Percentiles rank a stretch among this genome's conserved stretches.
Conservation (phyloP, 2,329 filamentous ascomycete species). For the Pseudogymnoascus sp. region DNA sequence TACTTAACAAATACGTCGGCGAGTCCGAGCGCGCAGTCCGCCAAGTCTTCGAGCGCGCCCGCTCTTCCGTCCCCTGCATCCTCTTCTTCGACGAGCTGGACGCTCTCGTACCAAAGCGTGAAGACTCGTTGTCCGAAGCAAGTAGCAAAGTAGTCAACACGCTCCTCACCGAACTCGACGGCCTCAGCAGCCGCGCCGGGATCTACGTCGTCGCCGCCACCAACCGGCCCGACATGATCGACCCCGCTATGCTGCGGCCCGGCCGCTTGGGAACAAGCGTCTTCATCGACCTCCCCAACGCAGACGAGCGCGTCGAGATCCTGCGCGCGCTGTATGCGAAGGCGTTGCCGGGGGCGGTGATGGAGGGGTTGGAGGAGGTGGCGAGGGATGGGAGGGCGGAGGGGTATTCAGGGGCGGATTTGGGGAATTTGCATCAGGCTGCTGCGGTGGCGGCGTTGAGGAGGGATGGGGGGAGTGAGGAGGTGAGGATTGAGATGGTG, state of each 20-base stretch:
- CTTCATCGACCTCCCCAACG: constrained; percentile 77
- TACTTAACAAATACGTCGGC: constrained; percentile 96
- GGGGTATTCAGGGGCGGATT: constrained; percentile 66
- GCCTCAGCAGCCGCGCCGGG: constrained; percentile 67
- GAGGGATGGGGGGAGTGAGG: constrained; percentile 21
- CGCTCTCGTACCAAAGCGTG: constrained; percentile 77
- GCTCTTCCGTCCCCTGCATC: constrained; percentile 81
- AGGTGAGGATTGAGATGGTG: constrained; percentile 21
- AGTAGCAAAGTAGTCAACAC: constrained; percentile 90
- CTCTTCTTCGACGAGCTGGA: constrained; percentile 98
- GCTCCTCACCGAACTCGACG: constrained; percentile 87
- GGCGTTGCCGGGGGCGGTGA: constrained; percentile 41
- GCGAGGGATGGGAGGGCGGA: constrained; percentile 61
- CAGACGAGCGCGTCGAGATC: constrained; percentile 77
- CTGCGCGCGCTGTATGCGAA: constrained; percentile 58
- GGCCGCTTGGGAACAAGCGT: constrained; percentile 82
- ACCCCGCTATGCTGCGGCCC: constrained; percentile 86
- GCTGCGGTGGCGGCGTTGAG: constrained; percentile 29
- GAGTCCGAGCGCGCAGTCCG: constrained; percentile 91
- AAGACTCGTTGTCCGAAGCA: constrained; percentile 70
- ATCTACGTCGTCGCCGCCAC: constrained; percentile 95
- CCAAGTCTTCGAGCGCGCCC: constrained; percentile 82
- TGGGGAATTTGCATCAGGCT: constrained; percentile 43
- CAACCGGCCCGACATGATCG: constrained; percentile 93
- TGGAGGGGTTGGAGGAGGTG: constrained; percentile 53